Evolutionary conservation across 345 rosid species (phyloP).

Genomic region (Sisymbrium altissimum): DNA sequence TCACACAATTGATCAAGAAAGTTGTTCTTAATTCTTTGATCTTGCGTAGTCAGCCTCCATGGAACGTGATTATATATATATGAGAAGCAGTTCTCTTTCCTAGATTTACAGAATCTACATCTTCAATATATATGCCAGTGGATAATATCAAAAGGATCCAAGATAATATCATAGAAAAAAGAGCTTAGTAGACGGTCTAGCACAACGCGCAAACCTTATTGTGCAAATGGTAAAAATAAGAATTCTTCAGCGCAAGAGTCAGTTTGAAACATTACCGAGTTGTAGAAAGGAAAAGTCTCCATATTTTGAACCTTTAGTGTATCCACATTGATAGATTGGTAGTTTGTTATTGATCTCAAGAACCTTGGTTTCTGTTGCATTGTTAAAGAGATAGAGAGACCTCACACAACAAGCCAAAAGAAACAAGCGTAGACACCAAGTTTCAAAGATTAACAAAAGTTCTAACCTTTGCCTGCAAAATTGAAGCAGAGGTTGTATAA

Average conservation of each 20-base stretch:
- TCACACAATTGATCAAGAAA: not conserved
- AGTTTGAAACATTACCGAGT: conserved; percentile 48
- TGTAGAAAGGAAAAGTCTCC: conserved; percentile 92
- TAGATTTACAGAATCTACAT: not conserved
- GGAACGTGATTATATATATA: not conserved
- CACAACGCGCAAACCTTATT: not conserved
- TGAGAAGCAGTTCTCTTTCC: not conserved
- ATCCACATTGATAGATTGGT: conserved; percentile 83
- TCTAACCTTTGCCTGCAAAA: conserved; percentile 71
- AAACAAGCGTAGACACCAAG: not conserved
- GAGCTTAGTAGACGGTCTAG: not conserved
- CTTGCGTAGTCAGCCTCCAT: not conserved
- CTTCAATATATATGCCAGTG: not conserved
- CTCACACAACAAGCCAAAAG: not conserved
- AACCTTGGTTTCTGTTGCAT: conserved; percentile 73
- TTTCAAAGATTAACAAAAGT: not conserved
- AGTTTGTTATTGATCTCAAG: conserved; percentile 69
- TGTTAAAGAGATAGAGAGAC: conserved; percentile 6
- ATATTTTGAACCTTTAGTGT: conserved; percentile 76
- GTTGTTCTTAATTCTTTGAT: not conserved
- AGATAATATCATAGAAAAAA: not conserved
- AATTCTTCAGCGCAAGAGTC: not conserved
- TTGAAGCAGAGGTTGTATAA: conserved; percentile 81
- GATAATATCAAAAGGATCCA: not conserved
- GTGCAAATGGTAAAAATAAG: not conserved